Evolutionary conservation across 768 basidiomycete species (phyloP).

Genomic region (Coprinopsis sp.): DNA sequence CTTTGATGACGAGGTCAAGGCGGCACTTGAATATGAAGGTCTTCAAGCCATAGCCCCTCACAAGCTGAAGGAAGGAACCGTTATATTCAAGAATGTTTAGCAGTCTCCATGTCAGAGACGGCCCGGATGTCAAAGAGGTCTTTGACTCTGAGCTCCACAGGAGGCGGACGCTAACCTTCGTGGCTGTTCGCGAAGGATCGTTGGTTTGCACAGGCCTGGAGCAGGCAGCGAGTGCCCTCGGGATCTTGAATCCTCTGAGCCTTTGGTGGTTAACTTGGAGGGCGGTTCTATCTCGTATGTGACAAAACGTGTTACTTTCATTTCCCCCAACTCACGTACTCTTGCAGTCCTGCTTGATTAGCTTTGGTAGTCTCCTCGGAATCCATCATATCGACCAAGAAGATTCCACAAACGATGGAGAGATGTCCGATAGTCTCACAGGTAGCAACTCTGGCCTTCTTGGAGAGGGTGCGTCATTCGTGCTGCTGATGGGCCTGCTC

Average conservation of each 20-base stretch:
- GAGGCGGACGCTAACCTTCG: conserved; percentile 28
- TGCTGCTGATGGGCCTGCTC: conserved; percentile 70
- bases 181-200: conserved; percentile 49
- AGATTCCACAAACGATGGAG: conserved; percentile 55
- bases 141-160: conserved; percentile 15
- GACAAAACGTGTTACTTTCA: conserved; percentile 13
- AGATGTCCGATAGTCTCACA: conserved; percentile 42
- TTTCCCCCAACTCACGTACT: background rate
- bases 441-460: conserved; percentile 38
- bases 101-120: conserved; percentile 39
- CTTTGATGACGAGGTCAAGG: conserved; percentile 52
- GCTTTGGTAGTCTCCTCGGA: conserved; percentile 59
- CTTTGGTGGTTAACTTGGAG: conserved; percentile 48
- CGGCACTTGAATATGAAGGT: conserved; percentile 55
- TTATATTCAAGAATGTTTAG: conserved; percentile 67
- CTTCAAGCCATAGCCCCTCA: conserved; percentile 55
- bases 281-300: conserved; percentile 63
- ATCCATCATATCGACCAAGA: conserved; percentile 62
- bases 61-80: conserved; percentile 29
- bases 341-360: conserved; percentile 53
- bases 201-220: conserved; percentile 47
- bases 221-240: conserved; percentile 16
- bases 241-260: conserved; percentile 9
- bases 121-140: conserved; percentile 25
- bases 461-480: conserved; percentile 38